Evolutionary conservation across 495 filamentous ascomycete species (phyloP), one percentile per base, ranked within the genome.

Genomic region (Penicilliopsis zonata): DNA sequence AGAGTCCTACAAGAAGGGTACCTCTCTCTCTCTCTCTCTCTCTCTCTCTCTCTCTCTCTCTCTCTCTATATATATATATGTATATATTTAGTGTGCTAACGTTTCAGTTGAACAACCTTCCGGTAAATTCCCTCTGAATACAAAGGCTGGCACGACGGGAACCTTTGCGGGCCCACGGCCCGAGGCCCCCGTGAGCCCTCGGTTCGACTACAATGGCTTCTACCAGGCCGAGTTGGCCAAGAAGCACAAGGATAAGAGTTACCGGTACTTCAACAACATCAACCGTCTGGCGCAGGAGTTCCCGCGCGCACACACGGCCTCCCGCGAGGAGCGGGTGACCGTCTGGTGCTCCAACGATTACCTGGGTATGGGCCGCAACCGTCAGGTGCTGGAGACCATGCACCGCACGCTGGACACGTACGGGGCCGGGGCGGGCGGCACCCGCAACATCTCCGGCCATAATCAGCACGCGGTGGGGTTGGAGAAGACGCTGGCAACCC

Each of bases 231-330:
- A 98, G 52, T 61, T 98, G 36, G 85, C 92, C 44, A 96, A 94
- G 76, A 98, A 98, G 61, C 92, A 93, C 73, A 86, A 94, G 67
- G 92, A 98, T 69, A 95, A 94, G 65, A 93, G 85, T 22, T 98
- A 98, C 65, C 84, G 90, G 45, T 96, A 98, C 67, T 98, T 98
- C 74, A 98, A 98, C 68, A 98, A 98, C 67, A 98, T 98, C 76
- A 98, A 98, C 52, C 84, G 90, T 14, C 69, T 98, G 36, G 90
- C 92, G 35, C 80, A 92, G 61, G 84, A 96, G 40, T 98, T 98
- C 47, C 90, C 90, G 14, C 82, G 81, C 24, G 90, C 90, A 12
- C 90, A 98, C 55, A 90, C 90, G 61, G 70, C 86, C 9, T 77
- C 65, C 28, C 71, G 71, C 44, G 81, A 93, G 41, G 82, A 94